Evolutionary conservation across 306 rosid genomes (phyloP).

Genomic region (Pyrus bretschneideri): DNA sequence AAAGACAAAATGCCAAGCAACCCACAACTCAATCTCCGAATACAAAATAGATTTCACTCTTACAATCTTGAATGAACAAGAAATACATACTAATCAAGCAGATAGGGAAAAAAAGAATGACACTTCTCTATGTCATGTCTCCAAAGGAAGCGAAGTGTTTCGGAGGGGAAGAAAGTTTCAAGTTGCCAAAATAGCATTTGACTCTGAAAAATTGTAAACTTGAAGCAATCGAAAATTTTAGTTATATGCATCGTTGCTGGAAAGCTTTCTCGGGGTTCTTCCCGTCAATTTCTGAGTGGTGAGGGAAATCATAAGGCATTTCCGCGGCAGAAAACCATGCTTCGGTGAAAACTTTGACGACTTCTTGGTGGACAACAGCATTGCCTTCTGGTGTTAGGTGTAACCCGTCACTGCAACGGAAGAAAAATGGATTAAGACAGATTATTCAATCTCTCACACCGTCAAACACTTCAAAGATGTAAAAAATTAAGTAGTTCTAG

Average conservation of each 20-base stretch:
- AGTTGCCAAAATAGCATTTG: neutral
- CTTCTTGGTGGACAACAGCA: slow-evolving; percentile 42
- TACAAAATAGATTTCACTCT: neutral
- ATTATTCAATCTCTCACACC: neutral
- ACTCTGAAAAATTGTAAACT: neutral
- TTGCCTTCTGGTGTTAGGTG: slow-evolving; percentile 86
- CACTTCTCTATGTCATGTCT: neutral
- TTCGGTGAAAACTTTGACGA: slow-evolving; percentile 27
- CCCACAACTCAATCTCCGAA: neutral
- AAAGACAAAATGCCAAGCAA: neutral
- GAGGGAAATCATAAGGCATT: slow-evolving; percentile 86
- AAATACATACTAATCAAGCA: neutral
- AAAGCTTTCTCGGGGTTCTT: slow-evolving; percentile 63
- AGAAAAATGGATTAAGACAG: neutral
- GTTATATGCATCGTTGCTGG: slow-evolving; percentile 40
- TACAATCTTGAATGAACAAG: neutral
- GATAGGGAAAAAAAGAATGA: neutral
- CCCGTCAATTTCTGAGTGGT: slow-evolving; percentile 58
- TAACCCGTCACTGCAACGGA: slow-evolving; percentile 65
- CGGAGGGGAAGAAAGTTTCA: neutral
- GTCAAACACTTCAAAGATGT: slow-evolving; percentile 1
- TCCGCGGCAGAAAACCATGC: slow-evolving; percentile 44
- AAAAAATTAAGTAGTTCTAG: neutral
- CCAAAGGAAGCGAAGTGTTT: neutral
- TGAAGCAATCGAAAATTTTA: neutral